These are phyloP conservation scores for Microsporum ferrugineum DNA, from an alignment of 2,329 filamentous ascomycete species.

Conservation along the genomic window DNA sequence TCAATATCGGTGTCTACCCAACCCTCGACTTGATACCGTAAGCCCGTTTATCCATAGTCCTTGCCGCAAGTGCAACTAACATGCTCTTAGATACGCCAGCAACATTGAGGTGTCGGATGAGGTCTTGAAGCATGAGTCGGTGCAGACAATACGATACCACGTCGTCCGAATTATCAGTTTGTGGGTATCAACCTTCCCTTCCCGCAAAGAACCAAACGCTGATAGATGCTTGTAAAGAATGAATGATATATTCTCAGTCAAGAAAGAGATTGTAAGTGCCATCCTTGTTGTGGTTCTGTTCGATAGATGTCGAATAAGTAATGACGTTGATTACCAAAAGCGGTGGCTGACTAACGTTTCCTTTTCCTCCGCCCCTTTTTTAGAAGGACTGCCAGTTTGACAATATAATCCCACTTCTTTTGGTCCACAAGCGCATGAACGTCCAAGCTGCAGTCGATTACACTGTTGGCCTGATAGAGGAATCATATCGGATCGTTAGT, in stretches of 20 bases:
- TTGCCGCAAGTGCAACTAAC: not conserved
- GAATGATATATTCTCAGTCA: conserved; percentile 10
- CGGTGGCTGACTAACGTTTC: not conserved
- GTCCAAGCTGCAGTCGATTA: conserved; percentile 7
- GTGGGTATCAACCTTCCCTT: not conserved
- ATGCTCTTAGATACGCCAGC: conserved; percentile 1
- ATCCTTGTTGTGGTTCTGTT: too few species aligned
- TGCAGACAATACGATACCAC: conserved; percentile 9
- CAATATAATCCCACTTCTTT: conserved; percentile 9
- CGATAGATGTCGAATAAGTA: too few species aligned
- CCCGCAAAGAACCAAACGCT: not conserved
- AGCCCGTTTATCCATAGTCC: not conserved
- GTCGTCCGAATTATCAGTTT: conserved; percentile 9
- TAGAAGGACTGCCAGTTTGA: conserved; percentile 11
- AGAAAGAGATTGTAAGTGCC: conserved; percentile 11
- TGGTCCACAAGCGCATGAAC: conserved; percentile 7
- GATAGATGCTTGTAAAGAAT: not conserved
- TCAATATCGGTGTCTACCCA: conserved; percentile 11
- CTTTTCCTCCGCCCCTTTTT: not conserved
- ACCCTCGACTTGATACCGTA: conserved; percentile 11
- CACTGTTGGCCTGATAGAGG: conserved; percentile 9
- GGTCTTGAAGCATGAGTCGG: conserved; percentile 5
- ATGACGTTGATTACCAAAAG: not conserved
- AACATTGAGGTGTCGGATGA: conserved; percentile 5
- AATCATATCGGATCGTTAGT: conserved; percentile 8